A percentile compares a stretch with the other conserved stretches of the same genome.
These are phyloP conservation scores for Raffaelea ambrosiae DNA, from an alignment of 2,329 filamentous ascomycete species.

Conservation along the genomic window DNA sequence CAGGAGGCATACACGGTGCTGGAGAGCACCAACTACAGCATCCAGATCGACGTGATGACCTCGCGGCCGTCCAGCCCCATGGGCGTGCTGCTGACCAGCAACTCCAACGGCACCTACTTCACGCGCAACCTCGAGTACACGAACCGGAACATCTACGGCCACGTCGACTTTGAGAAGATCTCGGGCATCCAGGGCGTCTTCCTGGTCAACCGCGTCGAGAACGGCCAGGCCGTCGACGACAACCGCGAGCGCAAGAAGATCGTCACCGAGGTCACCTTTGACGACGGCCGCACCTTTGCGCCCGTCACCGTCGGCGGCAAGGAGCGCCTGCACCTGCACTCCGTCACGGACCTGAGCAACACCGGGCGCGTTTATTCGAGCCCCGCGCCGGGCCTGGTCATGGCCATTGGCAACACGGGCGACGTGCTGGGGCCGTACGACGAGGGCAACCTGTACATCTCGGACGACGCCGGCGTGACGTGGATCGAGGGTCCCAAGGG, in stretches of 20 bases:
- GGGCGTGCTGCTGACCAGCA: slow-evolving; percentile 88
- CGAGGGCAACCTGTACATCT: slow-evolving; percentile 77
- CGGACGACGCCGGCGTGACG: slow-evolving; percentile 79
- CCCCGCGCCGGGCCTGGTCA: slow-evolving; percentile 82
- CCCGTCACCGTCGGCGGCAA: slow-evolving; percentile 54
- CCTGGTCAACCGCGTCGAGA: slow-evolving; percentile 80
- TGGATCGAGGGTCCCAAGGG: slow-evolving; percentile 71
- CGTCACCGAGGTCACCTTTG: slow-evolving; percentile 80
- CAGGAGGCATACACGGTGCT: slow-evolving; percentile 89
- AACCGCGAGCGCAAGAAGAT: slow-evolving; percentile 54
- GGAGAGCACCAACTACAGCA: slow-evolving; percentile 95
- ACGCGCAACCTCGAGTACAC: slow-evolving; percentile 87
- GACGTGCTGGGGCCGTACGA: slow-evolving; percentile 60
- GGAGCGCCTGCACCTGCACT: slow-evolving; percentile 72
- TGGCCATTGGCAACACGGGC: slow-evolving; percentile 90
- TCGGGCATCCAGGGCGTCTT: slow-evolving; percentile 87
- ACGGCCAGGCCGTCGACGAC: slow-evolving; percentile 65
- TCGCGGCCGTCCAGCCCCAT: slow-evolving; percentile 57
- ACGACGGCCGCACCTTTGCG: slow-evolving; percentile 84
- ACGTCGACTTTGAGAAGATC: slow-evolving; percentile 94
- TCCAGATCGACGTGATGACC: slow-evolving; percentile 90
- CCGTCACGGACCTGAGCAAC: slow-evolving; percentile 77
- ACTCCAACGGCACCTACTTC: slow-evolving; percentile 96
- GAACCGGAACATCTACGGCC: slow-evolving; percentile 67
- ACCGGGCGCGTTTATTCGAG: slow-evolving; percentile 86